Conservation (phyloP, 2,329 filamentous ascomycete genomes). For the Cephalotrichum gorgonifer region DNA sequence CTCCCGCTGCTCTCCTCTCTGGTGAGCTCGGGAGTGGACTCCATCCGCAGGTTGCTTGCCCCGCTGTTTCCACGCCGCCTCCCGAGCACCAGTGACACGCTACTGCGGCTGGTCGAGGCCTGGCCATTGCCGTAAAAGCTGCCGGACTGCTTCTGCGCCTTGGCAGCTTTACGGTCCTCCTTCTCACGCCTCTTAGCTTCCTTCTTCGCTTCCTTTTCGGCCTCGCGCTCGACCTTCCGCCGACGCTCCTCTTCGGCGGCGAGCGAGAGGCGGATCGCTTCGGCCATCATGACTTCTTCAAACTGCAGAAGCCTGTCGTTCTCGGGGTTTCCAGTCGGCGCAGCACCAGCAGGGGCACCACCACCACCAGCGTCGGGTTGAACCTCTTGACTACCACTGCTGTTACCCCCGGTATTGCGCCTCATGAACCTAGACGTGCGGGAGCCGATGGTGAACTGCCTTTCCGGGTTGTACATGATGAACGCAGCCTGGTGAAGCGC, state of each 20-base stretch:
- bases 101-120: conserved; percentile 51
- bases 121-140: conserved; percentile 27
- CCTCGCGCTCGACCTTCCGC: conserved; percentile 71
- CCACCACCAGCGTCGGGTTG: not conserved
- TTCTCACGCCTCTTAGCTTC: conserved; percentile 80
- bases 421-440: conserved; percentile 3
- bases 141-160: conserved; percentile 40
- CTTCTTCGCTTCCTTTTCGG: conserved; percentile 61
- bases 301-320: conserved; percentile 62
- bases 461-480: conserved; percentile 58
- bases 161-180: conserved; percentile 67
- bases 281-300: conserved; percentile 98
- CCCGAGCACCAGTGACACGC: conserved; percentile 50
- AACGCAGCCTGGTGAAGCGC: conserved; percentile 93
- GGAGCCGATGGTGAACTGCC: not conserved
- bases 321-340: not conserved
- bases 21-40: conserved; percentile 34
- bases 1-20: conserved; percentile 20
- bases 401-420: conserved; percentile 1
- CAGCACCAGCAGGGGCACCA: not conserved
- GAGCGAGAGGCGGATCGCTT: conserved; percentile 85
- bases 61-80: conserved; percentile 49
- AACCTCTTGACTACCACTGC: not conserved
- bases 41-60: conserved; percentile 48
- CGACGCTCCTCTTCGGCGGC: conserved; percentile 89